Conservation (phyloP, 768 basidiomycete genomes). For the Rossbeevera mucosa region DNA sequence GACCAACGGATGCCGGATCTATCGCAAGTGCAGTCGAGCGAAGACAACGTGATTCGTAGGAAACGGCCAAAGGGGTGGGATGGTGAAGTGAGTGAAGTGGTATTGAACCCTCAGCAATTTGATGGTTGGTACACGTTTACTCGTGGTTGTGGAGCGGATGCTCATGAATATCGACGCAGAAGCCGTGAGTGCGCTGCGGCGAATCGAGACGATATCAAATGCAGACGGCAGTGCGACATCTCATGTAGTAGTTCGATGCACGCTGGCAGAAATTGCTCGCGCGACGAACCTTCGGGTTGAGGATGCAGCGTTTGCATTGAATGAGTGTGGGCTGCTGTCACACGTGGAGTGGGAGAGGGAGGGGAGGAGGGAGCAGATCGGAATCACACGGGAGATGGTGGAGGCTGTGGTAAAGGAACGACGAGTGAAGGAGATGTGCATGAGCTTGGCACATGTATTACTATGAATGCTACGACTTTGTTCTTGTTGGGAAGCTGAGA, state of each 20-base stretch:
- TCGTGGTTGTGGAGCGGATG: background rate
- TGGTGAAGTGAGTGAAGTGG: slow-evolving; percentile 52
- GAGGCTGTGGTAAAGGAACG: slow-evolving; percentile 63
- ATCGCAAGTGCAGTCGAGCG: slow-evolving; percentile 30
- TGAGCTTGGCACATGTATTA: slow-evolving; percentile 56
- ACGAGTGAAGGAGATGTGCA: slow-evolving; percentile 65
- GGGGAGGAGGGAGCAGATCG: slow-evolving; percentile 40
- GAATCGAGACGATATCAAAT: slow-evolving; percentile 53
- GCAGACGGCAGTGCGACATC: slow-evolving; percentile 67
- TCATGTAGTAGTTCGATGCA: slow-evolving; percentile 64
- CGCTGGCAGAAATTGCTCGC: slow-evolving; percentile 70
- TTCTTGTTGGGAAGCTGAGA: background rate
- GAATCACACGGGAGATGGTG: slow-evolving; percentile 62
- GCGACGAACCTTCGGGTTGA: slow-evolving; percentile 80
- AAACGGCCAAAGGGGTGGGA: slow-evolving; percentile 69
- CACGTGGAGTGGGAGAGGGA: slow-evolving; percentile 34
- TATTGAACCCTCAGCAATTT: slow-evolving; percentile 32
- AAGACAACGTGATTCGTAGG: slow-evolving; percentile 32
- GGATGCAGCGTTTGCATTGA: slow-evolving; percentile 84
- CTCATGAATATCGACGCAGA: slow-evolving; percentile 33
- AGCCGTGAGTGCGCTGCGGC: slow-evolving; percentile 50
- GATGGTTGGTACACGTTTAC: slow-evolving; percentile 35
- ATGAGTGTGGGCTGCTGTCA: slow-evolving; percentile 76
- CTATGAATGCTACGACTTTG: slow-evolving; percentile 26
- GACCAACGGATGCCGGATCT: slow-evolving; percentile 42